phyloP scores from a whole-genome alignment of 1,284 basidiomycete species.

The Phellinidium pouzarii region DNA sequence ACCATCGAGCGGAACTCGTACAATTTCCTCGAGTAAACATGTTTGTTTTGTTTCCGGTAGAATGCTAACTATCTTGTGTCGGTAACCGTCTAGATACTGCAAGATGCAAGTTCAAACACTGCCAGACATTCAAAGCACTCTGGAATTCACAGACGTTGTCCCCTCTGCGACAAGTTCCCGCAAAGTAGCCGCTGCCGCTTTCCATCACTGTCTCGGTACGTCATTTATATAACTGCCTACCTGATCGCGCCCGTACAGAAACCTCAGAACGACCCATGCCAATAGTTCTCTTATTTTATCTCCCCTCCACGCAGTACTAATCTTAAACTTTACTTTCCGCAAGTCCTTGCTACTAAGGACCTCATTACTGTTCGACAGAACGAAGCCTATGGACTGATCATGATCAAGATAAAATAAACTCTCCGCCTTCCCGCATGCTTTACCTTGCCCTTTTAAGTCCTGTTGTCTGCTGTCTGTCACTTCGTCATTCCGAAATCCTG shows the following conservation, averaged over 20 bases:
- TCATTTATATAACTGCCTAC: conserved; percentile 9
- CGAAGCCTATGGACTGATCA: conserved; percentile 44
- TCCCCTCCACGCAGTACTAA: conserved; percentile 8
- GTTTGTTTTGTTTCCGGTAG: background rate
- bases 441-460: no score
- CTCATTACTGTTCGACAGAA: conserved; percentile 48
- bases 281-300: no score
- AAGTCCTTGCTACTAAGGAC: conserved; percentile 64
- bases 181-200: conserved; percentile 69
- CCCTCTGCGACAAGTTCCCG: conserved; percentile 58
- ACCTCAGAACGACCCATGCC: background rate
- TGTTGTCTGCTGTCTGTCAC: no score
- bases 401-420: conserved; percentile 31
- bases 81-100: conserved; percentile 47
- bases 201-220: conserved; percentile 76
- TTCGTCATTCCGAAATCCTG: no score
- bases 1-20: conserved; percentile 67
- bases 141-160: conserved; percentile 60
- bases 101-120: conserved; percentile 66
- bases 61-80: conserved; percentile 5
- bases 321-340: conserved; percentile 29
- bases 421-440: background rate
- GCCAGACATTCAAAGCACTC: conserved; percentile 35
- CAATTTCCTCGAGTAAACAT: conserved; percentile 68
- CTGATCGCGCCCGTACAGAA: background rate